Evolutionary conservation across 129 eudicot genomes (phyloP).

Genomic region (Flaveria brownii): DNA sequence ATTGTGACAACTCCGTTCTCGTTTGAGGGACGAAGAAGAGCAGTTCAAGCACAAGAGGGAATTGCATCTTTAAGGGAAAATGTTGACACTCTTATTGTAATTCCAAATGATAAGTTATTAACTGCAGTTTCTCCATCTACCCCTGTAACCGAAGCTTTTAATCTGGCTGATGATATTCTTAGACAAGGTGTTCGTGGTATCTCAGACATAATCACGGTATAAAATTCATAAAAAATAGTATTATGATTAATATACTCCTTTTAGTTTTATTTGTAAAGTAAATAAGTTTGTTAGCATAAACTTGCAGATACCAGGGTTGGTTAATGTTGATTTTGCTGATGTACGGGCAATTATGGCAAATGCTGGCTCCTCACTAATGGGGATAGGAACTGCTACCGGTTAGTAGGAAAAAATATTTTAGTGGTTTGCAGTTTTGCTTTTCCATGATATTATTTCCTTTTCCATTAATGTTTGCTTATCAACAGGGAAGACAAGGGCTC

Average conservation of each 20-base stretch:
- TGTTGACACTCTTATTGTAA: constrained; percentile 92
- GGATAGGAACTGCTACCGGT: constrained; percentile 96
- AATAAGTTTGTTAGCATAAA: not conserved
- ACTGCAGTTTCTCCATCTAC: constrained; percentile 91
- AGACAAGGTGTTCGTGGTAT: constrained; percentile 98
- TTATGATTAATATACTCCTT: not conserved
- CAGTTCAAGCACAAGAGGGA: constrained; percentile 98
- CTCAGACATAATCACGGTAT: constrained; percentile 93
- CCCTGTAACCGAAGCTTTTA: constrained; percentile 95
- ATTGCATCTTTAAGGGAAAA: constrained; percentile 90
- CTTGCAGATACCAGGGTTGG: constrained; percentile 83
- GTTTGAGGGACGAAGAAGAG: constrained; percentile 86
- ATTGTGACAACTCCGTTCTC: constrained; percentile 91
- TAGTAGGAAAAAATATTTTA: constrained; percentile 14
- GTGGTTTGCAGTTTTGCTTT: not conserved
- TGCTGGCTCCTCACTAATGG: constrained; percentile 97
- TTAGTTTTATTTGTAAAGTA: not conserved
- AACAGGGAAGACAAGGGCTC: constrained; percentile 88
- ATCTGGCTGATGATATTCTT: constrained; percentile 93
- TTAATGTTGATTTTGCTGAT: constrained; percentile 98
- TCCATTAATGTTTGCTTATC: not conserved
- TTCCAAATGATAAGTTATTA: constrained; percentile 91
- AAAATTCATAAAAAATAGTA: too few relatives aligned
- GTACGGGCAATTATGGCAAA: constrained; percentile 92
- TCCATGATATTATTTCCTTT: not conserved